A percentile compares a stretch with the other conserved stretches of the same genome.
Conservation (phyloP, 345 rosid species). For the Moricandia arvensis region DNA sequence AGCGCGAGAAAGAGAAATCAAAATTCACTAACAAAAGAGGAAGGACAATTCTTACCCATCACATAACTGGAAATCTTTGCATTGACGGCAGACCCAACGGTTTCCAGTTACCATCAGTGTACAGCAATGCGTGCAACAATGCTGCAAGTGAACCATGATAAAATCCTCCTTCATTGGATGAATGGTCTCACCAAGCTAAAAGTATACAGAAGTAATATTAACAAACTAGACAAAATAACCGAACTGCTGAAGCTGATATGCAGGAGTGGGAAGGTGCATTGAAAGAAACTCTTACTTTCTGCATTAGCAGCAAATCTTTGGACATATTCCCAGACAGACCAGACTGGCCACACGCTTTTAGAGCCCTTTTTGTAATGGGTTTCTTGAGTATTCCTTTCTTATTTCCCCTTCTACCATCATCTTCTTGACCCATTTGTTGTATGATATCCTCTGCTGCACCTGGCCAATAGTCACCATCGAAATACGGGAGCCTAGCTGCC, state of each 20-base stretch:
- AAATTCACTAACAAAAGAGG: not conserved
- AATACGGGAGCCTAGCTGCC: not conserved
- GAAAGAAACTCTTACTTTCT: slow-evolving; percentile 15
- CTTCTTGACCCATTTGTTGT: not conserved
- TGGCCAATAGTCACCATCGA: slow-evolving; percentile 2
- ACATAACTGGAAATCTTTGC: not conserved
- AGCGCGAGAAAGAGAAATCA: too few relatives aligned
- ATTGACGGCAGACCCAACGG: not conserved
- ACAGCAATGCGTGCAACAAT: slow-evolving; percentile 86
- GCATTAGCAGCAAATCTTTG: slow-evolving; percentile 61
- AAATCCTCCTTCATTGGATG: slow-evolving; percentile 98
- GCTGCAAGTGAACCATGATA: slow-evolving; percentile 98
- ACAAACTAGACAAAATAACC: not conserved
- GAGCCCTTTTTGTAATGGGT: slow-evolving; percentile 88
- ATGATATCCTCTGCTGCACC: slow-evolving; percentile 1
- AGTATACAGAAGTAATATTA: slow-evolving; percentile 2
- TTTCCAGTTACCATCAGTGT: slow-evolving; percentile 48
- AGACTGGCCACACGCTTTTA: slow-evolving; percentile 93
- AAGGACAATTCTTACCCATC: slow-evolving; percentile 48
- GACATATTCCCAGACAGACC: slow-evolving; percentile 88
- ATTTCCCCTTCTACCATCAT: slow-evolving; percentile 88
- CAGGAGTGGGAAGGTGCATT: slow-evolving; percentile 7
- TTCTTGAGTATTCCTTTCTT: slow-evolving; percentile 85
- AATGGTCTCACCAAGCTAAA: slow-evolving; percentile 96
- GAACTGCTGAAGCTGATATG: not conserved